These are phyloP conservation scores for Zalaria obscura DNA, from an alignment of 2,329 filamentous ascomycete genomes.

Conservation along the genomic window DNA sequence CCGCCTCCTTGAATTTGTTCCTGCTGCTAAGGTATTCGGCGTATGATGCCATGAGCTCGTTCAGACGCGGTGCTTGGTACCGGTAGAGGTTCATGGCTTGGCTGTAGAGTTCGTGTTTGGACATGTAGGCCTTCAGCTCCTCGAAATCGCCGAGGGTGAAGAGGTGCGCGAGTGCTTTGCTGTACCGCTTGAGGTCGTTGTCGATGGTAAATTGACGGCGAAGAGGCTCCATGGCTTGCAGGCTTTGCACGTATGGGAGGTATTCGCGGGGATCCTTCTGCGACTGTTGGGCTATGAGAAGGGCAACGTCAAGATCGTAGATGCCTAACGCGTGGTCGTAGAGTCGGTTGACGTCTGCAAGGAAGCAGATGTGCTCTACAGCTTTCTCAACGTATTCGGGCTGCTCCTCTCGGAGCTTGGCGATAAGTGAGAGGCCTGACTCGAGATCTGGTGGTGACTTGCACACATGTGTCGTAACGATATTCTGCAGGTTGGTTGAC, in stretches of 20 bases:
- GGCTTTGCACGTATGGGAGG: constrained; percentile 77
- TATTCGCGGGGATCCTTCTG: constrained; percentile 95
- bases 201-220: constrained; percentile 76
- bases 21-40: constrained; percentile 61
- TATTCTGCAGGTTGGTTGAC: constrained; percentile 64
- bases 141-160: constrained; percentile 60
- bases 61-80: constrained; percentile 57
- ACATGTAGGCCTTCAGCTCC: constrained; percentile 63
- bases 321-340: constrained; percentile 84
- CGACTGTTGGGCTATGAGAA: constrained; percentile 87
- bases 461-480: constrained; percentile 88
- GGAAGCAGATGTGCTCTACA: constrained; percentile 93
- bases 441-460: constrained; percentile 84
- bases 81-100: constrained; percentile 69
- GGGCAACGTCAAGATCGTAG: constrained; percentile 79
- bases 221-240: constrained; percentile 59
- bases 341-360: constrained; percentile 81
- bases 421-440: constrained; percentile 67
- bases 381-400: constrained; percentile 68
- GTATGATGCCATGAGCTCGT: constrained; percentile 60
- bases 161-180: constrained; percentile 67
- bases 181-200: constrained; percentile 62
- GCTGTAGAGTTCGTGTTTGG: constrained; percentile 67
- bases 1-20: constrained; percentile 74
- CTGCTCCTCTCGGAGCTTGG: constrained; percentile 52